phyloP scores from a whole-genome alignment of 2,329 filamentous ascomycete species.

The Aspergillus niger region DNA sequence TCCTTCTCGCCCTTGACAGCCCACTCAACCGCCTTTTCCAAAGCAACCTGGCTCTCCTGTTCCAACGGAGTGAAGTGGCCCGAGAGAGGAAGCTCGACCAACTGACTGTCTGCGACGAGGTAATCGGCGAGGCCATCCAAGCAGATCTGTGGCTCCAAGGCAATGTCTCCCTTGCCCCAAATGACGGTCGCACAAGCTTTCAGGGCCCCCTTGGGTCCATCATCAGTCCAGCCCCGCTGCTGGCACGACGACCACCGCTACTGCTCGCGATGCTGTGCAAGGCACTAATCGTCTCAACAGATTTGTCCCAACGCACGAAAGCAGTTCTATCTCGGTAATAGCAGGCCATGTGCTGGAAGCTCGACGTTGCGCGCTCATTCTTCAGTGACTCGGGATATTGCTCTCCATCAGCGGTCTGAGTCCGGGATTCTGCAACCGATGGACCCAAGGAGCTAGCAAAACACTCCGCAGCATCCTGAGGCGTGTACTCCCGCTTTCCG shows the following conservation, averaged over 20 bases:
- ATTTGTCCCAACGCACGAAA: constrained; percentile 53
- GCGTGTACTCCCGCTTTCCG: constrained; percentile 36
- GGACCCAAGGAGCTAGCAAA: constrained; percentile 58
- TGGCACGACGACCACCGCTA: constrained; percentile 32
- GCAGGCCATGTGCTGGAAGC: constrained; percentile 54
- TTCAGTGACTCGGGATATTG: constrained; percentile 47
- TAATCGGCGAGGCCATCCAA: constrained; percentile 58
- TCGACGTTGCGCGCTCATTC: constrained; percentile 43
- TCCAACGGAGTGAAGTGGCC: constrained; percentile 60
- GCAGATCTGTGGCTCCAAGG: constrained; percentile 52
- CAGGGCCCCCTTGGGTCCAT: constrained; percentile 49
- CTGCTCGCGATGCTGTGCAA: constrained; percentile 48
- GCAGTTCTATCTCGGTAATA: constrained; percentile 58
- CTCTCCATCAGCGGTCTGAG: constrained; percentile 31
- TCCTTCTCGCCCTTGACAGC: constrained; percentile 39
- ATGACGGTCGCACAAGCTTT: constrained; percentile 57
- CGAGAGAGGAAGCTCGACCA: constrained; percentile 51
- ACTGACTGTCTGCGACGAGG: constrained; percentile 52
- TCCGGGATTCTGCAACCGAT: constrained; percentile 47
- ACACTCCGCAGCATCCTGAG: constrained; percentile 45
- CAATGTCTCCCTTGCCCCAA: constrained; percentile 56
- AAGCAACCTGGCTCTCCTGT: constrained; percentile 42
- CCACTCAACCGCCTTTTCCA: constrained; percentile 47
- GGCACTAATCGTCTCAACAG: constrained; percentile 51
- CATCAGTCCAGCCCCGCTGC: constrained; percentile 46